Base-by-base conservation (phyloP, 1,284 basidiomycete species). In the Cryptococcus maquisensis region DNA sequence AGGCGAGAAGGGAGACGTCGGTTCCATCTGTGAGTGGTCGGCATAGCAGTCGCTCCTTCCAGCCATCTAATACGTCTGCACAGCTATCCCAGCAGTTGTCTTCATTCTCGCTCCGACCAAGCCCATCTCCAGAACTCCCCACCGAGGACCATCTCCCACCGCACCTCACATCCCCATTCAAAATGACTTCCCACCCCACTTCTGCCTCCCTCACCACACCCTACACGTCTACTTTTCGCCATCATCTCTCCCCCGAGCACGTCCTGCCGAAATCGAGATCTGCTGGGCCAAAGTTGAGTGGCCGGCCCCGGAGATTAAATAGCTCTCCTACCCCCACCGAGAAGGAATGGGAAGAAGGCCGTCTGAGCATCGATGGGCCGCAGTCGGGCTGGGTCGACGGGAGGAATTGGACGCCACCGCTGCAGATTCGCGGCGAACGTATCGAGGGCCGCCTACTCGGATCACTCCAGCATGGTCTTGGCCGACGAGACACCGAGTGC, bases 41-140 rank as follows among this genome's bases (percentile, higher is more conserved):
- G 23, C 15, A 13, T 10, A 32, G 10, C 10, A 32, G 7, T 10
- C 28, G 28, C 28, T 32, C 28, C 28, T n/a, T n/a, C 6, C 28
- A 32, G 44, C n/a, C 38, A 35, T 8, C 21, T 37, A 43, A 44
- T 35, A 37, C 41, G 20, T 43, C 51, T 21, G 21, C 54, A 10
- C 49, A 73, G 69, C 64, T 73, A 13, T 72, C 69, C 0, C 62
- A 70, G 43, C 62, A 67, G 24, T 50, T 73, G 16, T 71, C 70
- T 10, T 62, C 61, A 42, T 69, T 74, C 45, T 71, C 72, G 3
- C 62, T 73, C 13, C 65, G 62, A 0, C 68, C 66, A 13, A 51
- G 52, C 5, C 62, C 62, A 1, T 60, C 64, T 4, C 57, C 62
- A 8, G 46, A 58, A 4, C 47, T 40, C 4, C 45, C 23, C n/a